A percentile compares a stretch with the other conserved stretches of the same genome.
Evolutionary conservation across 768 basidiomycete genomes (phyloP).

Genomic region (Calocybe gangraenosa): DNA sequence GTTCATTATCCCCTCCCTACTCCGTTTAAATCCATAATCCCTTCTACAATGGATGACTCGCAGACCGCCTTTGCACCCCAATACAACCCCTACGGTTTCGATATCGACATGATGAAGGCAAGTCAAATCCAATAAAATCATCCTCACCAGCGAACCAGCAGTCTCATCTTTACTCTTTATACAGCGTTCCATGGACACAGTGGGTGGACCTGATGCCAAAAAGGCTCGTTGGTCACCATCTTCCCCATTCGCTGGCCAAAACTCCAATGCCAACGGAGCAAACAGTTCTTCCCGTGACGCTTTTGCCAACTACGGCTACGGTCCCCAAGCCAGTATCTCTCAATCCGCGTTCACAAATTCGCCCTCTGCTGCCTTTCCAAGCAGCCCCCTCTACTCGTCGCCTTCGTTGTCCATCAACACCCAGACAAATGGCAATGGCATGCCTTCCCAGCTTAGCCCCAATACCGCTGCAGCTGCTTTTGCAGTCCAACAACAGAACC

Average conservation of each 20-base stretch:
- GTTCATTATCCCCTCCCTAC: slow-evolving; percentile 38
- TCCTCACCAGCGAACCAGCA: background rate
- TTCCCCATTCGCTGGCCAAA: slow-evolving; percentile 39
- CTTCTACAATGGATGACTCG: slow-evolving; percentile 70
- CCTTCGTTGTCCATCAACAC: slow-evolving; percentile 70
- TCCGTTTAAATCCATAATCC: too few species aligned
- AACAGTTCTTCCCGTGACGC: slow-evolving; percentile 52
- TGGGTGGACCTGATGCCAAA: slow-evolving; percentile 80
- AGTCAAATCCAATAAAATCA: slow-evolving; percentile 23
- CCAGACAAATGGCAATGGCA: slow-evolving; percentile 44
- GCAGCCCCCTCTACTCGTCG: slow-evolving; percentile 68
- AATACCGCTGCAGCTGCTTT: slow-evolving; percentile 52
- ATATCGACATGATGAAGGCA: slow-evolving; percentile 91
- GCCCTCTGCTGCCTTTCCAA: slow-evolving; percentile 41
- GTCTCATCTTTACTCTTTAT: slow-evolving; percentile 4
- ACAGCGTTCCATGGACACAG: slow-evolving; percentile 83
- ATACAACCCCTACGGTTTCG: slow-evolving; percentile 71
- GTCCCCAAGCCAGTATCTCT: slow-evolving; percentile 62
- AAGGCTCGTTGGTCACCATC: slow-evolving; percentile 88
- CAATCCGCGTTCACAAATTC: slow-evolving; percentile 52
- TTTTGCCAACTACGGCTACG: slow-evolving; percentile 87
- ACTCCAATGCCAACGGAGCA: slow-evolving; percentile 28
- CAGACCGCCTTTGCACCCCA: slow-evolving; percentile 67
- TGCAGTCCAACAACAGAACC: slow-evolving; percentile 34
- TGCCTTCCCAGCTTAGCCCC: slow-evolving; percentile 63